Conservation (phyloP, 345 rosid genomes). For the Boechera stricta region DNA sequence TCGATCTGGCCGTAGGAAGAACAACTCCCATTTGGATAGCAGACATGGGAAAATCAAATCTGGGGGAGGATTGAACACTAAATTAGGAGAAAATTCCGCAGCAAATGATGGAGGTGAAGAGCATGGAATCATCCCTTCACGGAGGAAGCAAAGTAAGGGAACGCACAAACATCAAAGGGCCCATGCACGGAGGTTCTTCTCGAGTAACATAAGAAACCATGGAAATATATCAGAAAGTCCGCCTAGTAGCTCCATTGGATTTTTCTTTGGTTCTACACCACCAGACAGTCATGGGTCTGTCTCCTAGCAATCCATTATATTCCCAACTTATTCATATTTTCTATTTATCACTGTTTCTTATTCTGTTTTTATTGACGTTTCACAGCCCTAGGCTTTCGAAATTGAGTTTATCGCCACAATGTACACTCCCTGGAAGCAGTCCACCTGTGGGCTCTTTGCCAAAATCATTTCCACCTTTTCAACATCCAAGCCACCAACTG, state of each 20-base stretch:
- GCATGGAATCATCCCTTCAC: constrained; percentile 53
- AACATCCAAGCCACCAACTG: constrained; percentile 95
- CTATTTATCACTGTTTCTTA: not conserved
- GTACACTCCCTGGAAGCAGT: constrained; percentile 73
- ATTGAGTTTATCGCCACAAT: constrained; percentile 81
- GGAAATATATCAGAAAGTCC: constrained; percentile 89
- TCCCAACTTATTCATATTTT: constrained; percentile 24
- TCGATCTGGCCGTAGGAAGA: constrained; percentile 59
- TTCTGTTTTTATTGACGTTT: constrained; percentile 28
- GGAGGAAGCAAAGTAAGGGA: constrained; percentile 71
- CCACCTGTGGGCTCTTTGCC: constrained; percentile 98
- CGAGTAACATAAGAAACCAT: constrained; percentile 76
- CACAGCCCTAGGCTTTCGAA: constrained; percentile 78
- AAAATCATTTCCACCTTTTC: constrained; percentile 88
- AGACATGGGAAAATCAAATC: constrained; percentile 62
- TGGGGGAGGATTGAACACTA: constrained; percentile 50
- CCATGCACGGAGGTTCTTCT: constrained; percentile 75
- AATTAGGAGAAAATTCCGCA: constrained; percentile 54
- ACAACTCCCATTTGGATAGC: constrained; percentile 55
- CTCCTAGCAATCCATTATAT: constrained; percentile 30
- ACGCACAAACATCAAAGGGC: constrained; percentile 67
- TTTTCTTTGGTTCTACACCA: constrained; percentile 94
- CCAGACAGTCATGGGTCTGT: constrained; percentile 92
- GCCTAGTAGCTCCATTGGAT: constrained; percentile 93
- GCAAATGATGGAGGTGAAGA: constrained; percentile 63